A percentile compares a stretch with the other conserved stretches of the same genome.
phyloP scores from a whole-genome alignment of 176 grass and related monocot genomes.

The Phoenix dactylifera region DNA sequence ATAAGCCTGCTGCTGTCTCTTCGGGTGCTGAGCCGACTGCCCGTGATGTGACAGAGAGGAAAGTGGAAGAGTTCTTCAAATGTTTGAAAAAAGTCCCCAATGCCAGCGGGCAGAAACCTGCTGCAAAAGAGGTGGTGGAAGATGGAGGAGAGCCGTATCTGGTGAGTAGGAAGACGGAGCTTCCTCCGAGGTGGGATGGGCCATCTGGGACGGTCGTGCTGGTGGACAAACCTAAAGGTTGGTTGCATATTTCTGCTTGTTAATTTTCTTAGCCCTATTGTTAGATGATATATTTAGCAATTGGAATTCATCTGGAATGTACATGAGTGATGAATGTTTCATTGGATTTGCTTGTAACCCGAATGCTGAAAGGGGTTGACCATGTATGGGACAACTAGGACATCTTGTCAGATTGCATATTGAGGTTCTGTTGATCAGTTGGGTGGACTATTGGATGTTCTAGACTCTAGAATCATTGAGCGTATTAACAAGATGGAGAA shows the following conservation, averaged over 20 bases:
- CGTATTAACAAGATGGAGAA: too few species aligned
- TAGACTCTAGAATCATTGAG: too few species aligned
- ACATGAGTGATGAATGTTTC: too few species aligned
- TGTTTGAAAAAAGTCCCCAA: slow-evolving; percentile 56
- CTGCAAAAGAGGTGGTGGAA: slow-evolving; percentile 9
- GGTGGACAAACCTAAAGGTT: slow-evolving; percentile 95
- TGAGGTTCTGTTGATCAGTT: too few species aligned
- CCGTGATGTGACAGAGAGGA: slow-evolving; percentile 58
- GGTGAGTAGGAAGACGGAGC: slow-evolving; percentile 51
- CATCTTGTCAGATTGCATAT: too few species aligned
- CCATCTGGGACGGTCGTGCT: slow-evolving; percentile 72
- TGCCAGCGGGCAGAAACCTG: not conserved
- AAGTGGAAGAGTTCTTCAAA: slow-evolving; percentile 93
- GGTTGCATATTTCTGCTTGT: not conserved
- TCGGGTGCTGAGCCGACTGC: too few species aligned
- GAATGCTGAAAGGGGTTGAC: too few species aligned
- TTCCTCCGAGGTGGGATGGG: slow-evolving; percentile 83
- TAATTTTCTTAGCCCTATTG: not conserved
- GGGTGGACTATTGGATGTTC: too few species aligned
- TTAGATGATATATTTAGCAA: too few species aligned
- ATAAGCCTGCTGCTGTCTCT: slow-evolving; percentile 1
- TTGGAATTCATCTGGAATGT: too few species aligned
- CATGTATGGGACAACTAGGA: too few species aligned
- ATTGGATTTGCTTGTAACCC: too few species aligned
- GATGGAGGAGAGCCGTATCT: slow-evolving; percentile 36